Evolutionary conservation across 1,284 basidiomycete species (phyloP).

Genomic region (Rhodotorula sp.): DNA sequence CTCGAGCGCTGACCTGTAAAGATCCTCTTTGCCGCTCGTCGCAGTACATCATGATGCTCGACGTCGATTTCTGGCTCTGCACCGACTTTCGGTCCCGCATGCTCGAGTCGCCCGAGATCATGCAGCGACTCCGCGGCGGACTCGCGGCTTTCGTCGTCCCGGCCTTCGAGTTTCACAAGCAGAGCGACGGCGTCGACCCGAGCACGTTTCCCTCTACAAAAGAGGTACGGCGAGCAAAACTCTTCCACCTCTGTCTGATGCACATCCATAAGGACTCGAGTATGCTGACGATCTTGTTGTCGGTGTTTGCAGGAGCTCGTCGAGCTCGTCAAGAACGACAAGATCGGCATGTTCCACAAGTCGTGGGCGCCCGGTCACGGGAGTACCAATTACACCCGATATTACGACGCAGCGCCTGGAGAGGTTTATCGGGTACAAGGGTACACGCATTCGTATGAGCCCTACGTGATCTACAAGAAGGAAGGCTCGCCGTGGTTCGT

Average conservation of each 20-base stretch:
- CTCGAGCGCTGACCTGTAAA: too few species aligned
- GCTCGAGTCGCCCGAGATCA: slow-evolving; percentile 48
- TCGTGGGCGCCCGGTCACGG: slow-evolving; percentile 74
- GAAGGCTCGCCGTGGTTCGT: slow-evolving; percentile 68
- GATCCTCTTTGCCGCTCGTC: background rate
- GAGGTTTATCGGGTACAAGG: slow-evolving; percentile 68
- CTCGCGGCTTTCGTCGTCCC: slow-evolving; percentile 69
- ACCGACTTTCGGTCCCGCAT: slow-evolving; percentile 69
- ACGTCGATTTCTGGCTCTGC: slow-evolving; percentile 78
- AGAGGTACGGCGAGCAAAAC: slow-evolving; percentile 51
- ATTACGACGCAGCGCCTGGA: slow-evolving; percentile 62
- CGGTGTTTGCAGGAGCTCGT: slow-evolving; percentile 56
- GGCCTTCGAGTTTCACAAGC: slow-evolving; percentile 70
- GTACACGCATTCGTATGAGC: slow-evolving; percentile 78
- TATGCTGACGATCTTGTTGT: background rate
- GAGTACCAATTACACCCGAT: slow-evolving; percentile 69
- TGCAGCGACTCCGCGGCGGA: slow-evolving; percentile 56
- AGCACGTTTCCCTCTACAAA: slow-evolving; percentile 65
- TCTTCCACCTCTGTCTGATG: slow-evolving; percentile 2
- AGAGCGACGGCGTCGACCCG: slow-evolving; percentile 61
- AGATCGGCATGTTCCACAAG: slow-evolving; percentile 70
- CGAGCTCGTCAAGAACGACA: slow-evolving; percentile 56
- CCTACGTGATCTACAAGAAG: slow-evolving; percentile 74
- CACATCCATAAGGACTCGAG: too few species aligned
- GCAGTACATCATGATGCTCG: slow-evolving; percentile 75